Evolutionary conservation across 495 filamentous ascomycete species (phyloP), one percentile per base, ranked within the genome.

Genomic region (Neurospora tetraspora): DNA sequence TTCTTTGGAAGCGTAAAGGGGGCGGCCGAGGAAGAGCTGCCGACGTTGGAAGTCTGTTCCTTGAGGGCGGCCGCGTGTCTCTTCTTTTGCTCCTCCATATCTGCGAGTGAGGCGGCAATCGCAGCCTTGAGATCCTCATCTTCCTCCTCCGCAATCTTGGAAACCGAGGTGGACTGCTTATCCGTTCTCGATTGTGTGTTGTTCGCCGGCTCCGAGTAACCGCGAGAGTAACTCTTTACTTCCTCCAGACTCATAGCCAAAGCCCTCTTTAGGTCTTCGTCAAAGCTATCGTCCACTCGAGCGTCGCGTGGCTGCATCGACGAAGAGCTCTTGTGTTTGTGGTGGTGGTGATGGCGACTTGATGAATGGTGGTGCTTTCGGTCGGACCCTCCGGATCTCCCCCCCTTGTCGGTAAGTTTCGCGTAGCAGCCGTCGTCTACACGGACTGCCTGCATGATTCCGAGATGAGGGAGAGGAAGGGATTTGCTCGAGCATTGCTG

Each of bases 81-180:
- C 80, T 96, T 93, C 82, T 98, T 98, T 76, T 99, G 96, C 79
- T 97, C 91, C 82, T 99, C 96, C 95, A 98, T 98, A 79, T 99
- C 96, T 65, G 91, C 91, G 65, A 99, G 81, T n/a, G 95, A 98
- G 34, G 96, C 96, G 40, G 94, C 95, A 78, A 99, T 98, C 14
- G 96, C 96, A 43, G 96, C 94, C 78, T 96, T 96, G 43, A 99
- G 83, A 78, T 99, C 94, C 18, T 94, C 90, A 79, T 99, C 96
- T 71, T 98, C 94, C 45, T 94, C 92, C 72, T 93, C 93, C 4
- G 88, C 87, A 20, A 80, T 81, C 36, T 85, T 85, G 5, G 80
- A 68, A 20, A 80, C 69, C 36, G 84, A 81, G 6, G 80, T 47
- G 8, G 80, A 71, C 53, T 82, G 76, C 12, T 83, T 83, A 43